phyloP scores from a whole-genome alignment of 257 asterid genomes.

The Solanum megistacrolobum region DNA sequence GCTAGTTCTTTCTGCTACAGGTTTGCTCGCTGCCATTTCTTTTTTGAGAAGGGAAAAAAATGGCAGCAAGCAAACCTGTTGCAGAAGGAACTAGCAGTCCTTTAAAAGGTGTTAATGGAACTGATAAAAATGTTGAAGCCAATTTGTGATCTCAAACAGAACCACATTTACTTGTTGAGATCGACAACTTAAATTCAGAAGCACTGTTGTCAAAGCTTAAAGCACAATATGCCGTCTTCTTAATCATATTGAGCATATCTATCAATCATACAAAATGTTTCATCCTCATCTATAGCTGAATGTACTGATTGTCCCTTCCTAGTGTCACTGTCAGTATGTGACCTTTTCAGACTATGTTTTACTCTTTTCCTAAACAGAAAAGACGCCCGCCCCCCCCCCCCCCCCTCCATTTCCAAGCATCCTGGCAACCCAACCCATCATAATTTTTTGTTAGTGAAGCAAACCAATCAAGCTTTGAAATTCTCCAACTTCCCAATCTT shows the following conservation, averaged over 20 bases:
- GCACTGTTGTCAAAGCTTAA: neutral
- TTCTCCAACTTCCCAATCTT: neutral
- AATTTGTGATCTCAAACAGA: neutral
- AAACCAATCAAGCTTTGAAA: neutral
- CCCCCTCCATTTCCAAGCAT: neutral
- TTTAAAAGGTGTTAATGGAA: neutral
- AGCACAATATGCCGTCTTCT: conserved; percentile 14
- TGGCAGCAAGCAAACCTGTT: conserved; percentile 1
- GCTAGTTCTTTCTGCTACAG: neutral
- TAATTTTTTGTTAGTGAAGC: neutral
- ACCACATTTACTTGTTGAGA: neutral
- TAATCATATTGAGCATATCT: conserved; percentile 4
- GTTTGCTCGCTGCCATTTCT: conserved; percentile 23
- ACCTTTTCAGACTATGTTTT: neutral
- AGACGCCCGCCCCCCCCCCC: too few relatives aligned
- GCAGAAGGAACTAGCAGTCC: neutral
- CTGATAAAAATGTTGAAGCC: neutral
- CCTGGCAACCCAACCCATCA: neutral
- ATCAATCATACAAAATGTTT: conserved; percentile 17
- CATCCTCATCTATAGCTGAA: conserved; percentile 10
- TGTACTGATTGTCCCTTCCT: neutral
- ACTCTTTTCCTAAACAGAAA: neutral
- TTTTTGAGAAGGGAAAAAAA: conserved; percentile 29
- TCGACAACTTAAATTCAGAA: neutral
- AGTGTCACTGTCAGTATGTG: neutral